Percentiles rank a stretch among this genome's conserved stretches.
These are phyloP conservation scores for Ophiostoma perfectum DNA, from an alignment of 2,329 filamentous ascomycete genomes.

Conservation along the genomic window DNA sequence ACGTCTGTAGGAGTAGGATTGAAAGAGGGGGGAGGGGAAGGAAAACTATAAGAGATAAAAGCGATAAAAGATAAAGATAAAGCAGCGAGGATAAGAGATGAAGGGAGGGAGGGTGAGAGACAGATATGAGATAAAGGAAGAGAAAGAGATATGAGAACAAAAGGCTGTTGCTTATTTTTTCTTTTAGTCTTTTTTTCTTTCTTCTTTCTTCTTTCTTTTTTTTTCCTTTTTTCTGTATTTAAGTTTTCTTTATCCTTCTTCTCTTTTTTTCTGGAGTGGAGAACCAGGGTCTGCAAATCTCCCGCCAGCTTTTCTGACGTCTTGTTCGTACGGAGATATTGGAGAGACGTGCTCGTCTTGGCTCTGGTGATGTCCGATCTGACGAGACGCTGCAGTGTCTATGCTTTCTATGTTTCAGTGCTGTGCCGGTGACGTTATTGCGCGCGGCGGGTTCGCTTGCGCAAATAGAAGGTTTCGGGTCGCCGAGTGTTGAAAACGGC, in stretches of 20 bases:
- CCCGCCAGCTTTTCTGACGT: not conserved
- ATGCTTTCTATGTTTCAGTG: no score
- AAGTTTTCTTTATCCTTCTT: not conserved
- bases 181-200: not conserved
- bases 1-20: conserved; percentile 1
- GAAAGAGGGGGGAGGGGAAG: conserved; percentile 8
- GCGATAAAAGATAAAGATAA: conserved; percentile 5
- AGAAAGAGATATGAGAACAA: not conserved
- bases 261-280: conserved; percentile 7
- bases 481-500: not conserved
- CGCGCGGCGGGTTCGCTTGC: not conserved
- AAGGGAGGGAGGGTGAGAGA: not conserved
- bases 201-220: not conserved
- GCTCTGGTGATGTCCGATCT: not conserved
- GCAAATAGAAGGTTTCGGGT: not conserved
- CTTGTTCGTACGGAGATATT: not conserved
- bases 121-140: not conserved
- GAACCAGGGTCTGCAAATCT: conserved; percentile 16
- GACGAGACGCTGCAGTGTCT: not conserved
- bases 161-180: not conserved
- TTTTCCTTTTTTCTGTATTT: not conserved
- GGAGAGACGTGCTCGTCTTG: not conserved
- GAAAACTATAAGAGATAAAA: not conserved
- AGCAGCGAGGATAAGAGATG: not conserved
- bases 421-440: not conserved